Evolutionary conservation across 129 eudicot species (phyloP), one percentile per base, ranked within the genome.

Genomic region (Dittrichia graveolens): DNA sequence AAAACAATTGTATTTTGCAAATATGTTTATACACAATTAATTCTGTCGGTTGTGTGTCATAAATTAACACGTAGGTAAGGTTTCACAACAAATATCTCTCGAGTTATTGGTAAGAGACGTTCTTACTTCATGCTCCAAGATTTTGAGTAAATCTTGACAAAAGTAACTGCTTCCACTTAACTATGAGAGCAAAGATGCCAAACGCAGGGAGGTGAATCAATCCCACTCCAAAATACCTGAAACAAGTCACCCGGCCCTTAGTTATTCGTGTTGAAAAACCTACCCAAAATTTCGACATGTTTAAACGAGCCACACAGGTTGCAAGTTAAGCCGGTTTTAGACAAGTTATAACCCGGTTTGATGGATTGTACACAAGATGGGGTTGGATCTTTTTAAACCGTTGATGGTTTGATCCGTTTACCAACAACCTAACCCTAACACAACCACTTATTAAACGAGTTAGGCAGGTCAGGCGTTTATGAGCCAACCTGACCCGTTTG

Each of bases 191-290:
- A 65, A 85, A 81, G 35, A 87, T 35, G 69, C 92, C 92, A 16
- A 77, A 90, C 75, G 93, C 89, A n/a, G 93, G 98, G 65, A 94
- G 47, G 70, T 69, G 81, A 61, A 90, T 66, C 77, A 86, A 55
- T 14, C 96, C 95, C 49, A 94, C 82, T 42, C 61, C 95, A 12
- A 88, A 67, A 78, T 94, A 94, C 98, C 98, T 94, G 96, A 75
- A 75, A 56, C n/a, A 59, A 71, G 58, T 60, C 31, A 77, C 14
- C 31, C 31, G 31, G 2, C 31, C 31, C 31, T 24, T 24, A 2
- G 31, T 24, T 24, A 24, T 0, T 24, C 31, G 31, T 24, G 31
- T 24, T 24, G 31, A 24, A 24, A 24, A 24, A 24, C 31, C 31
- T 24, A n/a, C n/a, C n/a, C n/a, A n/a, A n/a, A n/a, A n/a, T n/a